A percentile compares a stretch with the other conserved stretches of the same genome.
Conservation (phyloP, 805 yeast species). For the Saccharomycopsis fibuligera region DNA sequence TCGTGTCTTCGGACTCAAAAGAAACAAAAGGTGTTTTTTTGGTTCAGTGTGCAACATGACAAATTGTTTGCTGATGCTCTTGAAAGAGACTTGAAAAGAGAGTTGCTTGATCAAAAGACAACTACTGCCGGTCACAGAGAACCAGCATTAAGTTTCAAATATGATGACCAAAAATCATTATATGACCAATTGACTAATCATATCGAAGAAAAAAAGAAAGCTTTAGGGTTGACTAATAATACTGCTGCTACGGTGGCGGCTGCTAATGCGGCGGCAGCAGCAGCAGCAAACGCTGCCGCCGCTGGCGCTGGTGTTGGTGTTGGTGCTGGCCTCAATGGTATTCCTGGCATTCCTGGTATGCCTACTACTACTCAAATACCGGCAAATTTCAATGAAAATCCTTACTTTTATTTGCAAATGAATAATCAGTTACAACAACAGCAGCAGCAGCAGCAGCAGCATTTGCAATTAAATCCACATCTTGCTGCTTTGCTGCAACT, state of each 20-base stretch:
- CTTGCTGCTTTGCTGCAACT: background rate
- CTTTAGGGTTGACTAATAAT: slow-evolving; percentile 7
- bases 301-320: background rate
- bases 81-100: slow-evolving; percentile 85
- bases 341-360: background rate
- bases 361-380: background rate
- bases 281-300: slow-evolving; percentile 2
- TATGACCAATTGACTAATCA: slow-evolving; percentile 47
- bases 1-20: slow-evolving; percentile 89
- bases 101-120: slow-evolving; percentile 49
- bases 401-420: slow-evolving; percentile 8
- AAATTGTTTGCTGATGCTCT: slow-evolving; percentile 87
- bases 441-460: background rate
- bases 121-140: slow-evolving; percentile 70
- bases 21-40: slow-evolving; percentile 92
- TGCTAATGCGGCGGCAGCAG: background rate
- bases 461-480: background rate
- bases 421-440: background rate
- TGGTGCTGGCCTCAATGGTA: background rate
- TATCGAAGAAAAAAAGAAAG: slow-evolving; percentile 29
- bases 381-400: slow-evolving; percentile 3
- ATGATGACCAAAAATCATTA: slow-evolving; percentile 46
- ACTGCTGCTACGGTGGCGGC: background rate
- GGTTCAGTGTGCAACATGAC: slow-evolving; percentile 96
- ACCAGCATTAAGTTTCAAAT: slow-evolving; percentile 74